Conservation (phyloP, 352 stramenopile genomes). For the Phytophthora parvispora region DNA sequence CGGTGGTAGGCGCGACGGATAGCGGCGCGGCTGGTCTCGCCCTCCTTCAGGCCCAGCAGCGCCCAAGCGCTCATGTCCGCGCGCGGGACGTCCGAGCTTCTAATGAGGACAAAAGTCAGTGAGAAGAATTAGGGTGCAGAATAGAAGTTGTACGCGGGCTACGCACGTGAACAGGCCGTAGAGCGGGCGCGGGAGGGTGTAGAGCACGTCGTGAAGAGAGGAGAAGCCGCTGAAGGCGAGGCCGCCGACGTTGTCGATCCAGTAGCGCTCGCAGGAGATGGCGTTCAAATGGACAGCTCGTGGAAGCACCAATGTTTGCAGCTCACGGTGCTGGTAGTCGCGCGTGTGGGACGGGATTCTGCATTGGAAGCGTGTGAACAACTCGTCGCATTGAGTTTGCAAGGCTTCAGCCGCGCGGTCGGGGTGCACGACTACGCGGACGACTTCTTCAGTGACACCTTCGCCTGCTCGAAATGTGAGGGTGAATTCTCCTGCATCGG, state of each 20-base stretch:
- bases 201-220: conserved; percentile 30
- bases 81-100: conserved; percentile 45
- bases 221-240: conserved; percentile 33
- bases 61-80: conserved; percentile 58
- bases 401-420: conserved; percentile 33
- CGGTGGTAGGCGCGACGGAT: conserved; percentile 72
- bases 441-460: conserved; percentile 44
- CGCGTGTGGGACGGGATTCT: not conserved
- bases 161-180: conserved; percentile 75
- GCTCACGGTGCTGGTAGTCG: conserved; percentile 1
- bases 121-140: not conserved
- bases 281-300: conserved; percentile 27
- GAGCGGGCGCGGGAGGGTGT: conserved; percentile 44
- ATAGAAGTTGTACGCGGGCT: not conserved
- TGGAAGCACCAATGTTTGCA: conserved; percentile 38
- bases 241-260: conserved; percentile 41
- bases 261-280: conserved; percentile 48
- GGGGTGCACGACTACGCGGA: conserved; percentile 48
- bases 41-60: conserved; percentile 51
- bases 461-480: conserved; percentile 40
- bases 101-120: conserved; percentile 18
- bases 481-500: conserved; percentile 47
- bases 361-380: conserved; percentile 52
- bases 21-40: conserved; percentile 45
- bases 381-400: conserved; percentile 31